These are phyloP conservation scores for Colletotrichum magnum DNA, from an alignment of 2,329 filamentous ascomycete genomes.

Conservation along the genomic window DNA sequence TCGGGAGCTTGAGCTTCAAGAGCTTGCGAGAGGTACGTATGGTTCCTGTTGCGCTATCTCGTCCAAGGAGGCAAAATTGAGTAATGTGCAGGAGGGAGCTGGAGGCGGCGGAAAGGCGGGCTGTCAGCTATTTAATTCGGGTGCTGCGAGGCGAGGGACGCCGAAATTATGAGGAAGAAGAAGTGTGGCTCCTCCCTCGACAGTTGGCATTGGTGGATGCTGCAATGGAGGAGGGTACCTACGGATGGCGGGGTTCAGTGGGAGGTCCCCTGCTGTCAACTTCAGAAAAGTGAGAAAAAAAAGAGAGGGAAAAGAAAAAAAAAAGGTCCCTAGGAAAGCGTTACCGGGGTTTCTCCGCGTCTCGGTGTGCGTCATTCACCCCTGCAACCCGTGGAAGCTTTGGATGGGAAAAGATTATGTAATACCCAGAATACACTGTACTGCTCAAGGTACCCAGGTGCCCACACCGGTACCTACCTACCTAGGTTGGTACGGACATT, in stretches of 20 bases:
- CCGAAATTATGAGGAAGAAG: constrained; percentile 39
- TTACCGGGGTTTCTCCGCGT: constrained; percentile 32
- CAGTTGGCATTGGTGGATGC: constrained; percentile 35
- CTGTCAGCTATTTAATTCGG: constrained; percentile 19
- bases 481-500: too few species aligned
- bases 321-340: neutral
- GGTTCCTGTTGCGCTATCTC: neutral
- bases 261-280: neutral
- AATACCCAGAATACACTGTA: neutral
- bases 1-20: neutral
- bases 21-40: neutral
- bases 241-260: constrained; percentile 18
- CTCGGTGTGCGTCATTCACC: constrained; percentile 39
- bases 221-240: neutral
- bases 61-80: neutral
- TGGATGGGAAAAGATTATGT: constrained; percentile 8
- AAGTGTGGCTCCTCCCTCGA: constrained; percentile 31
- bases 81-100: neutral
- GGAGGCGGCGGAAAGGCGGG: neutral
- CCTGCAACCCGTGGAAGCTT: constrained; percentile 21
- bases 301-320: constrained; percentile 3
- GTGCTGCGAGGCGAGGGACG: constrained; percentile 28
- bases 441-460: too few species aligned
- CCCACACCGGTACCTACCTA: too few species aligned
- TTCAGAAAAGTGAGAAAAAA: neutral